Conservation (phyloP, 2,329 filamentous ascomycete genomes). For the Neonectria magnoliae region DNA sequence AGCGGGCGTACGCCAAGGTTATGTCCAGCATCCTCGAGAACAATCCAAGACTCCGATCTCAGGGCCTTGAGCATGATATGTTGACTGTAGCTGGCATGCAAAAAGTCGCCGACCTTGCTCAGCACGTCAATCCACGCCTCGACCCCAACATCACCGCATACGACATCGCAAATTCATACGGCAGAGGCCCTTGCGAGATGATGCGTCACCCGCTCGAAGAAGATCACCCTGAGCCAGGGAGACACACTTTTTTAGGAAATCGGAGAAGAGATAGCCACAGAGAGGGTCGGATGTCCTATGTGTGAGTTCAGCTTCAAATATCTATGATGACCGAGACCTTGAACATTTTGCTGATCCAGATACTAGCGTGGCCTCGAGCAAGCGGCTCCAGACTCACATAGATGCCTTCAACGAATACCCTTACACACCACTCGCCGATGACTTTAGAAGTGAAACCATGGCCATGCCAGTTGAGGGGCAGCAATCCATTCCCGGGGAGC, state of each 20-base stretch:
- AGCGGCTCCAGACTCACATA: slow-evolving; percentile 33
- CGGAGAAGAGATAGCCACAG: not conserved
- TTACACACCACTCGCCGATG: not conserved
- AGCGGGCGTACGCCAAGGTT: slow-evolving; percentile 1
- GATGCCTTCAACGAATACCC: slow-evolving; percentile 24
- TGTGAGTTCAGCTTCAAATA: slow-evolving; percentile 1
- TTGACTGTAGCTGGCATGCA: slow-evolving; percentile 23
- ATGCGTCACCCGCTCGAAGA: not conserved
- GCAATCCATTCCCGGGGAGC: not conserved
- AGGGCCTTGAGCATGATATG: not conserved
- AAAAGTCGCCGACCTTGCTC: slow-evolving; percentile 9
- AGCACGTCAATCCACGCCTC: slow-evolving; percentile 13
- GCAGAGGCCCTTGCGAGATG: not conserved
- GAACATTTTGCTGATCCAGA: not conserved
- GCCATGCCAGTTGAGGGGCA: slow-evolving; percentile 22
- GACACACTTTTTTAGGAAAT: not conserved
- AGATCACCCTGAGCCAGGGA: not conserved
- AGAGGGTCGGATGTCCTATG: not conserved
- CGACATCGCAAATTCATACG: not conserved
- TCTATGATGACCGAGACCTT: not conserved
- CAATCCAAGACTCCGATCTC: not conserved
- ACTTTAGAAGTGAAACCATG: not conserved
- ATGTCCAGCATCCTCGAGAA: not conserved
- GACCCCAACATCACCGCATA: not conserved
- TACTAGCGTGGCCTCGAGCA: slow-evolving; percentile 19